phyloP scores from a whole-genome alignment of 2,329 filamentous ascomycete genomes.

The Didymella segeticola region DNA sequence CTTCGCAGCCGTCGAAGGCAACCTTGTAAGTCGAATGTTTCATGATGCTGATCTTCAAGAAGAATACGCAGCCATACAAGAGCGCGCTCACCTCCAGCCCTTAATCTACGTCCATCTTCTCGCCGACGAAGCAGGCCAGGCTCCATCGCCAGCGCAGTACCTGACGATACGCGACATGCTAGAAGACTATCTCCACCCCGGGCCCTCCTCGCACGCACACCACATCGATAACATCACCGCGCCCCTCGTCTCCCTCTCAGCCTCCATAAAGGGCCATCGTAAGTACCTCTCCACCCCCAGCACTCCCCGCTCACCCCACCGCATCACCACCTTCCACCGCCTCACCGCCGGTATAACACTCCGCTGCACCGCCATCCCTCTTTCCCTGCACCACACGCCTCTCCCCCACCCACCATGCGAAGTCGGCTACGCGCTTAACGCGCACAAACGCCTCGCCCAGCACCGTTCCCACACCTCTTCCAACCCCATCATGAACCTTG shows the following conservation, averaged over 20 bases:
- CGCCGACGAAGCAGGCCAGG: constrained; percentile 24
- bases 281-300: constrained; percentile 34
- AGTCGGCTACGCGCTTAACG: constrained; percentile 35
- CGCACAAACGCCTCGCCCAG: constrained; percentile 26
- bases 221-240: constrained; percentile 31
- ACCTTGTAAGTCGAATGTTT: constrained; percentile 23
- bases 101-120: constrained; percentile 41
- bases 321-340: constrained; percentile 20
- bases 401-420: constrained; percentile 32
- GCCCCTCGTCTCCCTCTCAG: constrained; percentile 2
- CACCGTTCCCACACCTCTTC: constrained; percentile 32
- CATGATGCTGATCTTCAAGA: constrained; percentile 22
- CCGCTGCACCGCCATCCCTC: constrained; percentile 22
- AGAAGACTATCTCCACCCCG: constrained; percentile 22
- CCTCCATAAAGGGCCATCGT: constrained; percentile 22
- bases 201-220: constrained; percentile 14
- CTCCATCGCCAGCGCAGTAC: constrained; percentile 36
- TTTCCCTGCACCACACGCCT: constrained; percentile 17
- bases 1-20: constrained; percentile 34
- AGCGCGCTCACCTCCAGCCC: constrained; percentile 30
- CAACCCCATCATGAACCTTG: constrained; percentile 42
- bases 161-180: constrained; percentile 26
- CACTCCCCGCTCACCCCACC: constrained; percentile 20
- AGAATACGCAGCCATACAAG: constrained; percentile 27
- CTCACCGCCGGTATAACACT: constrained; percentile 27